Evolutionary conservation across 176 grass and related monocot species (phyloP), one percentile per base, ranked within the genome.

Genomic region (Juncus inflexus): DNA sequence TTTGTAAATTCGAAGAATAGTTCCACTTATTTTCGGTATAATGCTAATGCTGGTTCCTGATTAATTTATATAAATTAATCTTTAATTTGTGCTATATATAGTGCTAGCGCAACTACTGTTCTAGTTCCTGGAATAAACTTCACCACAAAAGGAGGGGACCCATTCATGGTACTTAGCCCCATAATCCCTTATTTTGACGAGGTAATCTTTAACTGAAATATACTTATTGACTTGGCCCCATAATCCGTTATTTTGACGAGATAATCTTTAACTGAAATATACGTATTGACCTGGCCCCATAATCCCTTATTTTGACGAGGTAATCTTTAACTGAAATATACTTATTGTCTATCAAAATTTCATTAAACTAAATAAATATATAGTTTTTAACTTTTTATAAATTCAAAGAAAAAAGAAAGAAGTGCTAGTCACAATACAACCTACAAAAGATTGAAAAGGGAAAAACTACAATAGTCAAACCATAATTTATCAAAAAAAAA

Each of bases 91-190:
- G n/a, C 47, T 60, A 28, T 28, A 28, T 28, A 28, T 76, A 84
- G 50, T 4, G 0, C 9, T 3, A 35, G 14, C n/a, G 60, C 84
- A n/a, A 82, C 35, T 12, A 14, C 6, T 35, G 0, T 52, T 3
- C 0, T 0, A 12, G 0, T 74, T 2, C 86, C 86, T 7, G 7
- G 6, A 2, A 50, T 90, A 51, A 76, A 42, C 76, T 65, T 90
- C 38, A 79, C 71, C 4, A 69, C 86, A 16, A 51, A 42, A 2
- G 86, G 83, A 4, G 83, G 86, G 1, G 73, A 77, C 72, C 1
- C 1, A 4, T 90, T 86, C 67, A 50, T 62, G 5, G 86, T 75
- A 14, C 74, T 42, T 6, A 0, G 0, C 0, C 76, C 79, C 2
- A 0, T 53, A 58, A 0, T 81, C 10, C 0, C 3, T 9, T 0